A percentile compares a stretch with the other conserved stretches of the same genome.
These are phyloP conservation scores for Ophiocordyceps camponoti-leonardi DNA, from an alignment of 2,329 filamentous ascomycete genomes.

Conservation along the genomic window DNA sequence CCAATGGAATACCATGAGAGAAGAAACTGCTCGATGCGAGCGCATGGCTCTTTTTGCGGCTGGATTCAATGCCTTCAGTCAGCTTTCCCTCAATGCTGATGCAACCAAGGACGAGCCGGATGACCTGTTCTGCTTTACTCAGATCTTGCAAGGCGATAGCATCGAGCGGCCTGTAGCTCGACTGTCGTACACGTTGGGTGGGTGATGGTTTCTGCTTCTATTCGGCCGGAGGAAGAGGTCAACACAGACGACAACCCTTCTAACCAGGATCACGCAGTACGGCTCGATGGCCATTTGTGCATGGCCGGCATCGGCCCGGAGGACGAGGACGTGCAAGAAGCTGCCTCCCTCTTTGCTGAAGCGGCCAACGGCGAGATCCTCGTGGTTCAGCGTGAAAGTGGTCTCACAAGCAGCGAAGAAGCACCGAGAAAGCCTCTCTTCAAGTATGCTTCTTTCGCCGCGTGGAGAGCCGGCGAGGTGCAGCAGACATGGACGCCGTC, in stretches of 20 bases:
- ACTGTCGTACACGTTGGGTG: slow-evolving; percentile 30
- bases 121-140: slow-evolving; percentile 27
- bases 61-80: slow-evolving; percentile 42
- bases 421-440: slow-evolving; percentile 6
- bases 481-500: slow-evolving; percentile 8
- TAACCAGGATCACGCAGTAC: slow-evolving; percentile 4
- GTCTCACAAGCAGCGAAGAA: background rate
- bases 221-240: background rate
- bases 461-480: slow-evolving; percentile 3
- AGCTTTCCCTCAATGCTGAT: slow-evolving; percentile 24
- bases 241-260: background rate
- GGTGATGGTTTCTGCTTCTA: slow-evolving; percentile 6
- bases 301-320: slow-evolving; percentile 7
- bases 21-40: background rate
- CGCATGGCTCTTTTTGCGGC: slow-evolving; percentile 33
- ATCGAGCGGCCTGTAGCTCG: slow-evolving; percentile 19
- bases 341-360: slow-evolving; percentile 2
- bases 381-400: background rate
- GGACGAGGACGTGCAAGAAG: slow-evolving; percentile 1
- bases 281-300: slow-evolving; percentile 5
- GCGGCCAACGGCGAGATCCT: slow-evolving; percentile 6
- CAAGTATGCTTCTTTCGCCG: slow-evolving; percentile 8
- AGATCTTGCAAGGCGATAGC: slow-evolving; percentile 17
- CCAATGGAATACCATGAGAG: background rate
- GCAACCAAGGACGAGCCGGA: slow-evolving; percentile 16